These are phyloP conservation scores for Syzygium jambos DNA, from an alignment of 345 rosid species.

Conservation along the genomic window DNA sequence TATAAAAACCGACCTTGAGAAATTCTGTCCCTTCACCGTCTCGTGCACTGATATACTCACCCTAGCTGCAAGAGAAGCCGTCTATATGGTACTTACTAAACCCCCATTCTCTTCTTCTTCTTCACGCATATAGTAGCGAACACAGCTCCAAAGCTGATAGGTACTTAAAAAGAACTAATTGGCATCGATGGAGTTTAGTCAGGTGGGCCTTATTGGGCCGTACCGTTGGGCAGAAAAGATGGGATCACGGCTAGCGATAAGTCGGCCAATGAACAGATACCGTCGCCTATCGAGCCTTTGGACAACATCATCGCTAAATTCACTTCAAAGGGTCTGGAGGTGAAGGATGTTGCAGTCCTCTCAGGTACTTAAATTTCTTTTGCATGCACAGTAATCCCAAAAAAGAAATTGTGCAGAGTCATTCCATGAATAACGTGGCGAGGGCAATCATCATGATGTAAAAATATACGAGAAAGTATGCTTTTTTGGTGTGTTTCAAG, in stretches of 20 bases:
- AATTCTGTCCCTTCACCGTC: constrained; percentile 53
- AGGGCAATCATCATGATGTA: too few species aligned
- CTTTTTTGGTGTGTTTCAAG: neutral
- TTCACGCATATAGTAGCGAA: neutral
- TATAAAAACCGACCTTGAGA: constrained; percentile 63
- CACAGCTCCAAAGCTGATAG: neutral
- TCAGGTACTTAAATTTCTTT: constrained; percentile 39
- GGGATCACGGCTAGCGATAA: constrained; percentile 54
- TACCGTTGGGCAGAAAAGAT: constrained; percentile 61
- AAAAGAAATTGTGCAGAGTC: too few species aligned
- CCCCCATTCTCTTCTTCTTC: neutral
- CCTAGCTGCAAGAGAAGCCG: constrained; percentile 81
- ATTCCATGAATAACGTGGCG: too few species aligned
- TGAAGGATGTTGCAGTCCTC: constrained; percentile 83
- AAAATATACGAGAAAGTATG: too few species aligned
- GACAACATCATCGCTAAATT: constrained; percentile 66
- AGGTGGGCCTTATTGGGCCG: constrained; percentile 67
- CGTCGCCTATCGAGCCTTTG: constrained; percentile 65
- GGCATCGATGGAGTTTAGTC: constrained; percentile 24
- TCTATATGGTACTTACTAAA: constrained; percentile 27
- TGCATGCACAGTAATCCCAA: neutral
- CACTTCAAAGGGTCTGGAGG: constrained; percentile 62
- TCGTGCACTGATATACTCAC: constrained; percentile 74
- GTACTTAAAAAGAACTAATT: neutral
- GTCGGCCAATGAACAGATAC: constrained; percentile 61